A percentile compares a stretch with the other conserved stretches of the same genome.
Evolutionary conservation across 768 basidiomycete genomes (phyloP).

Genomic region (Grammothele lineata): DNA sequence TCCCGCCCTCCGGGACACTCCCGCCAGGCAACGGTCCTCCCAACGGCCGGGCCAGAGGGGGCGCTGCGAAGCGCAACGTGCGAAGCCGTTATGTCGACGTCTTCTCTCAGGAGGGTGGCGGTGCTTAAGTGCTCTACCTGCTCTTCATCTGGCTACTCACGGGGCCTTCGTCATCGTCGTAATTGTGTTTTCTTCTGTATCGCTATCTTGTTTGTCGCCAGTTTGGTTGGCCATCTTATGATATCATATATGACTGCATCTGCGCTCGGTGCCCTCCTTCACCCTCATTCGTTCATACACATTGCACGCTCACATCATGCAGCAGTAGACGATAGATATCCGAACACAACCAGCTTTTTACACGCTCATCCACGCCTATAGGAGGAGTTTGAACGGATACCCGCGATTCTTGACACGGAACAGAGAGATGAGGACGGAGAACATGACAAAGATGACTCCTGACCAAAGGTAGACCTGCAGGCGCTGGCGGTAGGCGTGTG

Average conservation of each 20-base stretch:
- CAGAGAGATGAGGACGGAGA: constrained; percentile 79
- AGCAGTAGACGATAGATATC: constrained; percentile 15
- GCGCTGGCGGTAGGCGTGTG: constrained; percentile 71
- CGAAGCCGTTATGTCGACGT: constrained; percentile 89
- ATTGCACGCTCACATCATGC: no score
- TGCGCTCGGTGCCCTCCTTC: not conserved
- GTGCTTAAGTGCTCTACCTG: not conserved
- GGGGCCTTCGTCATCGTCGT: no score
- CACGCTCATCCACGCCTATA: not conserved
- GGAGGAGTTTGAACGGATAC: no score
- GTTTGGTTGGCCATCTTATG: constrained; percentile 4
- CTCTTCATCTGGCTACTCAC: no score
- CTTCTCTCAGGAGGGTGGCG: constrained; percentile 49
- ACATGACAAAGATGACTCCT: constrained; percentile 73
- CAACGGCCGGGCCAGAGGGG: constrained; percentile 48
- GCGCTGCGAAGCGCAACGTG: constrained; percentile 68
- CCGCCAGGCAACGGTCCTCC: constrained; percentile 39
- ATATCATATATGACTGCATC: constrained; percentile 2
- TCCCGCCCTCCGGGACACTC: constrained; percentile 26
- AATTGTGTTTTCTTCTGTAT: constrained; percentile 4
- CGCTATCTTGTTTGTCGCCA: not conserved
- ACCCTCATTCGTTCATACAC: constrained; percentile 1
- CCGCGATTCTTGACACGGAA: constrained; percentile 92
- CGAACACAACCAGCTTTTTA: constrained; percentile 12
- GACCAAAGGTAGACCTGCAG: constrained; percentile 90